Percentiles rank a stretch among this genome's conserved stretches.
These are phyloP conservation scores for Globisporangium camurandrum DNA, from an alignment of 352 stramenopile genomes.

Conservation along the genomic window DNA sequence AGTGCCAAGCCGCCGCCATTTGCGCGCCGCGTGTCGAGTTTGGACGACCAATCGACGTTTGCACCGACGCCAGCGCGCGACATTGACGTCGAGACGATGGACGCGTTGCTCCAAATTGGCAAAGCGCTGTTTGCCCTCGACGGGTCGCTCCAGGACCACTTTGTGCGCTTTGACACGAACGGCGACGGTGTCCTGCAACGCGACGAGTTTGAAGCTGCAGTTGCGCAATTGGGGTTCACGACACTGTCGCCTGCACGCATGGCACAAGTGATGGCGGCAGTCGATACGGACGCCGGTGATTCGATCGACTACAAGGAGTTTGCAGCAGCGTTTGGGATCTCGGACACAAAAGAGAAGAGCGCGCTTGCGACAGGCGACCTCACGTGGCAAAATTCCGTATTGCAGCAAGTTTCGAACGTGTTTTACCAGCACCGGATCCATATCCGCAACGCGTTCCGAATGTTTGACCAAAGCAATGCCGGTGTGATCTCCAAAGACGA, in stretches of 20 bases:
- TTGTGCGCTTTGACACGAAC: constrained; percentile 81
- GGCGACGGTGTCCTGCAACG: constrained; percentile 73
- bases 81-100: constrained; percentile 79
- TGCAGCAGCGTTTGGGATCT: constrained; percentile 82
- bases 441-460: constrained; percentile 88
- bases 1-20: constrained; percentile 25
- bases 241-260: constrained; percentile 44
- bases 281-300: constrained; percentile 85
- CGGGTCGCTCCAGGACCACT: constrained; percentile 77
- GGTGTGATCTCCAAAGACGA: constrained; percentile 77
- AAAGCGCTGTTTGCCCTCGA: constrained; percentile 66
- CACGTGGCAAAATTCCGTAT: constrained; percentile 89
- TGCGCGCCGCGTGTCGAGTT: constrained; percentile 43
- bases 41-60: constrained; percentile 58
- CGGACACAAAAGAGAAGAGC: constrained; percentile 62
- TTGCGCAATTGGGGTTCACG: constrained; percentile 56
- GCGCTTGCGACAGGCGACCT: constrained; percentile 48
- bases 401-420: constrained; percentile 92
- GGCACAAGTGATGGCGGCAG: constrained; percentile 68
- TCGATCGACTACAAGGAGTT: constrained; percentile 93
- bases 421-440: constrained; percentile 93
- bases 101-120: constrained; percentile 67
- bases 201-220: constrained; percentile 68
- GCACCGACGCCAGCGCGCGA: constrained; percentile 42
- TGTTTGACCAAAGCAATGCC: constrained; percentile 87